Conservation (phyloP, 129 eudicot species). For the Flaveria bidentis region DNA sequence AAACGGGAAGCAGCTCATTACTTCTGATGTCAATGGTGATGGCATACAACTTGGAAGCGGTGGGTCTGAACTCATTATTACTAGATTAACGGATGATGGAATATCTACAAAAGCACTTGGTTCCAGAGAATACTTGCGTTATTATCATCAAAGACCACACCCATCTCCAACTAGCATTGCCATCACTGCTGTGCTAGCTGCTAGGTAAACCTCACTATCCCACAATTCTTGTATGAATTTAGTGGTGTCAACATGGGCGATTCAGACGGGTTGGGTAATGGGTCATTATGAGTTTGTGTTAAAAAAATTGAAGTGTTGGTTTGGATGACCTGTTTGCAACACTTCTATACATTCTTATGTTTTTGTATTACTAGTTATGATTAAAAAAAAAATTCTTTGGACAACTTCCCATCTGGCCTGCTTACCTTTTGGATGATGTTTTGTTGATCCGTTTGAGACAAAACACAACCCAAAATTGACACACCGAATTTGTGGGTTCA, state of each 20-base stretch:
- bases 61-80: slow-evolving; percentile 79
- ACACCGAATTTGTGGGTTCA: not conserved
- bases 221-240: not conserved
- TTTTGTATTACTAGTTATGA: not conserved
- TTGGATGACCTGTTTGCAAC: not conserved
- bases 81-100: slow-evolving; percentile 39
- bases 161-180: slow-evolving; percentile 54
- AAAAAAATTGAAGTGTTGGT: not conserved
- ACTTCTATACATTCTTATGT: too few relatives aligned
- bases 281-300: not conserved
- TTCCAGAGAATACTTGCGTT: slow-evolving; percentile 85
- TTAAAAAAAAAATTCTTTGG: not conserved
- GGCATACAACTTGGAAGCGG: slow-evolving; percentile 64
- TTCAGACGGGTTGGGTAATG: not conserved
- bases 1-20: slow-evolving; percentile 68
- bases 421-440: not conserved
- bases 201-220: slow-evolving; percentile 53
- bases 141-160: slow-evolving; percentile 83
- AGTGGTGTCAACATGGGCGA: not conserved
- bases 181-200: slow-evolving; percentile 53
- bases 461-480: not conserved
- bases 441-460: too few relatives aligned
- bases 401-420: not conserved
- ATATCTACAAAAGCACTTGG: slow-evolving; percentile 67
- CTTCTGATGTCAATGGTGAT: slow-evolving; percentile 45